phyloP scores from a whole-genome alignment of 179 eudicot genomes.

The Spinacia oleracea region DNA sequence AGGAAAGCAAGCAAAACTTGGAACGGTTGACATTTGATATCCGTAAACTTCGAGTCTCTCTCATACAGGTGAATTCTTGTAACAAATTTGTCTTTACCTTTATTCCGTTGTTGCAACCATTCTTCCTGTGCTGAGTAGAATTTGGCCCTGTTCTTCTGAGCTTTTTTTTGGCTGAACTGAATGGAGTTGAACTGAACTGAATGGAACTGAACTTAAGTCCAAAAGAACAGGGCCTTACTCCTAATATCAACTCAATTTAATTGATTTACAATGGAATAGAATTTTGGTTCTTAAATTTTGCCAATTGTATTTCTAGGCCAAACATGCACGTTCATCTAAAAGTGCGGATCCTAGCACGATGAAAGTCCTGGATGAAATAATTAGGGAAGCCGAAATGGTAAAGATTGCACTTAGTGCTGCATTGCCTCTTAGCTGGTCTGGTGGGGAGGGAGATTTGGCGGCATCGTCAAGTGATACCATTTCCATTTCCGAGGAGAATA shows the following conservation, averaged over 20 bases:
- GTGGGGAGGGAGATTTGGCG: constrained; percentile 49
- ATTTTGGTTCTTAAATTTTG: background rate
- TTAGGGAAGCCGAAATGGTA: constrained; percentile 61
- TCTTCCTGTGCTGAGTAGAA: background rate
- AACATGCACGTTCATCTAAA: constrained; percentile 38
- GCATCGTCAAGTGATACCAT: constrained; percentile 29
- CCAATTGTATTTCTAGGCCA: constrained; percentile 37
- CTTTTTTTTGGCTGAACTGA: no score
- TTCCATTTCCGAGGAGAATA: constrained; percentile 29
- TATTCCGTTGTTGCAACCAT: background rate
- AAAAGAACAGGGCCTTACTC: no score
- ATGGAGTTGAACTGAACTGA: no score
- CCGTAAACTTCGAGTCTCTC: constrained; percentile 65
- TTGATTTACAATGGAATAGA: background rate
- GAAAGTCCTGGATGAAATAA: constrained; percentile 47
- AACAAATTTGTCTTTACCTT: constrained; percentile 5
- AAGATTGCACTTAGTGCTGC: constrained; percentile 83
- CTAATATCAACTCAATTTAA: background rate
- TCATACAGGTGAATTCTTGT: constrained; percentile 60
- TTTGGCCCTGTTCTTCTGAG: no score
- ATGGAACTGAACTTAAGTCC: no score
- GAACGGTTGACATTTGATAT: constrained; percentile 76
- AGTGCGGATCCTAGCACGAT: constrained; percentile 23
- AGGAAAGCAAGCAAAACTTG: constrained; percentile 84
- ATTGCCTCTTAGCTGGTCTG: constrained; percentile 88